Percentiles rank a stretch among this genome's conserved stretches.
phyloP scores from a whole-genome alignment of 139 green algal genomes.

The Picochlorum sp. region DNA sequence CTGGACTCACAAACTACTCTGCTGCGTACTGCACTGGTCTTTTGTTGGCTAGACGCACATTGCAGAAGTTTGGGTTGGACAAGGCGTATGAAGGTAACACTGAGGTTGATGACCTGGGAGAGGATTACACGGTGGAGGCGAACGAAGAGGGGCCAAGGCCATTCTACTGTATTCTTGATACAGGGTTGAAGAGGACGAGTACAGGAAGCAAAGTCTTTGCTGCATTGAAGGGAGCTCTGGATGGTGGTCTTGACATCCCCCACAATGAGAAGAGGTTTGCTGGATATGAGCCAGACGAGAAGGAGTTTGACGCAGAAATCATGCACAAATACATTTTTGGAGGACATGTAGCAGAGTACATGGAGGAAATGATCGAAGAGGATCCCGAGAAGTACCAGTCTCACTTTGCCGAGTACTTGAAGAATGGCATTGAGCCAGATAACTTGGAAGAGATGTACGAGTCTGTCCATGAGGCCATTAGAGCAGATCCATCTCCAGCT shows the following conservation, averaged over 20 bases:
- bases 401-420: conserved; percentile 84
- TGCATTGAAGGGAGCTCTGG: conserved; percentile 71
- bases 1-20: conserved; percentile 95
- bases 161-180: conserved; percentile 91
- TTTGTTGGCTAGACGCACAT: conserved; percentile 82
- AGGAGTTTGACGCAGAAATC: conserved; percentile 85
- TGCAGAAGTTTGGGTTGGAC: conserved; percentile 90
- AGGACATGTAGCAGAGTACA: conserved; percentile 96
- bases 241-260: conserved; percentile 95
- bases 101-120: conserved; percentile 44
- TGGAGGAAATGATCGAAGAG: conserved; percentile 93
- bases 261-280: conserved; percentile 98
- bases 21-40: conserved; percentile 91
- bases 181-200: conserved; percentile 91
- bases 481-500: conserved; percentile 59
- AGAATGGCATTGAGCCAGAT: conserved; percentile 73
- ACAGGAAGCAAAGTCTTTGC: conserved; percentile 80
- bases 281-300: conserved; percentile 79
- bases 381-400: conserved; percentile 91
- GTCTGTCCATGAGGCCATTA: conserved; percentile 79
- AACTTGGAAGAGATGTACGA: conserved; percentile 76
- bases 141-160: conserved; percentile 81
- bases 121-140: conserved; percentile 95
- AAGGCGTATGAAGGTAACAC: conserved; percentile 73
- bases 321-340: conserved; percentile 90